Evolutionary conservation across 352 stramenopile genomes (phyloP), one percentile per base, ranked within the genome.

Genomic region (Globisporangium parvum): DNA sequence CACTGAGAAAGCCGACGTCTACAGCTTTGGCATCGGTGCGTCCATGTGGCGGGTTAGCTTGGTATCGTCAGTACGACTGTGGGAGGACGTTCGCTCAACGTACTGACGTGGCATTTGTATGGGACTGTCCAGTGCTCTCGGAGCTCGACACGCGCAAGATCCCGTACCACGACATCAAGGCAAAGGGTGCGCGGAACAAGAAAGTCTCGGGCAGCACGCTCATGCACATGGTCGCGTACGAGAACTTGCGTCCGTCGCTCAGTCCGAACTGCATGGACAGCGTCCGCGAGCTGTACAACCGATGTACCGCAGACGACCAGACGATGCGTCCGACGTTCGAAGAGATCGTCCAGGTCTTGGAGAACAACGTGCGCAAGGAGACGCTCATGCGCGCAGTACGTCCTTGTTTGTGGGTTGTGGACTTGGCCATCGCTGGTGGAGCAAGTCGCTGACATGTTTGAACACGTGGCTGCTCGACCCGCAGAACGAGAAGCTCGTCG

Each of bases 141-240:
- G 85, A 95, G 55, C 54, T 95, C 58, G 83, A 95, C 55, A 93
- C 85, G 20, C 77, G 81, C 41, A 90, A 91, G 63, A 93, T 92
- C 52, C 85, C 85, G 56, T 95, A 93, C 72, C 79, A 93, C 57
- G 81, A 95, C 56, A 88, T 93, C 47, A 93, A 93, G 66, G 79
- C 84, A 28, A 85, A 87, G 66, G 77, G 77, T 20, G 79, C 80
- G 18, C 74, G 79, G 31, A 92, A 91, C 70, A 93, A 91, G 60
- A 89, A 88, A 63, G 79, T 95, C 17, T 86, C 80, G 44, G 83
- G 85, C 40, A 92, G 81, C 60, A 89, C 83, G 51, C 67, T 93
- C 41, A 91, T 95, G 83, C 83, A 93, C 73, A 93, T 93, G 82
- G 81, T 95, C 37, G 85, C 81, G n/a, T 93, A 95, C 66, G 76